Percentiles rank a stretch among this genome's conserved stretches.
phyloP scores from a whole-genome alignment of 345 rosid genomes.

The Raphanus raphanistrum region DNA sequence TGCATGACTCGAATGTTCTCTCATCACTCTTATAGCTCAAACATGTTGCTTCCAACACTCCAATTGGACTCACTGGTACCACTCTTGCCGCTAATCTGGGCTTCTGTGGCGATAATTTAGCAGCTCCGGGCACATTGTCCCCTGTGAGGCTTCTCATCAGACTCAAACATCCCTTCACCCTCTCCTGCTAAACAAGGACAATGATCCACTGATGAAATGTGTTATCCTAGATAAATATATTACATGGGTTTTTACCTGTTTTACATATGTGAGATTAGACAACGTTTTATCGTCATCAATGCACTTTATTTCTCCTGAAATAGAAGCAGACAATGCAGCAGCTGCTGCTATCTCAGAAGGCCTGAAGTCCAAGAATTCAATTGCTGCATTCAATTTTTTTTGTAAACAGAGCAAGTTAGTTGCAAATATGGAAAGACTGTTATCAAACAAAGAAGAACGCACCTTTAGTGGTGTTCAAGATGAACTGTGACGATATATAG shows the following conservation, averaged over 20 bases:
- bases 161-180: slow-evolving; percentile 55
- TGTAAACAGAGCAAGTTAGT: slow-evolving; percentile 9
- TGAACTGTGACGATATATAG: slow-evolving; percentile 49
- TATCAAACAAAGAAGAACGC: slow-evolving; percentile 5
- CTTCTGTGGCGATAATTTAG: slow-evolving; percentile 12
- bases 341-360: slow-evolving; percentile 86
- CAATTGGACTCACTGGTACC: slow-evolving; percentile 59
- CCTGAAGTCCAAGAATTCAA: slow-evolving; percentile 73
- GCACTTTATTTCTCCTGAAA: slow-evolving; percentile 43
- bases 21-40: slow-evolving; percentile 75
- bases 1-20: slow-evolving; percentile 60
- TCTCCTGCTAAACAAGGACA: slow-evolving; percentile 50
- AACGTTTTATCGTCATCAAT: slow-evolving; percentile 43
- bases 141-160: slow-evolving; percentile 47
- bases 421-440: slow-evolving; percentile 7
- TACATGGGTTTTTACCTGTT: slow-evolving; percentile 52
- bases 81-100: slow-evolving; percentile 18
- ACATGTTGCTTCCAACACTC: slow-evolving; percentile 74
- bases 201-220: slow-evolving; percentile 8
- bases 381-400: slow-evolving; percentile 61
- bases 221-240: background rate
- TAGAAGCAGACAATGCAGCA: slow-evolving; percentile 58
- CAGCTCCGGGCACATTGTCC: slow-evolving; percentile 36
- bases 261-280: slow-evolving; percentile 41
- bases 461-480: slow-evolving; percentile 62